Conservation (phyloP, 345 rosid genomes). For the Eucalyptus camaldulensis region DNA sequence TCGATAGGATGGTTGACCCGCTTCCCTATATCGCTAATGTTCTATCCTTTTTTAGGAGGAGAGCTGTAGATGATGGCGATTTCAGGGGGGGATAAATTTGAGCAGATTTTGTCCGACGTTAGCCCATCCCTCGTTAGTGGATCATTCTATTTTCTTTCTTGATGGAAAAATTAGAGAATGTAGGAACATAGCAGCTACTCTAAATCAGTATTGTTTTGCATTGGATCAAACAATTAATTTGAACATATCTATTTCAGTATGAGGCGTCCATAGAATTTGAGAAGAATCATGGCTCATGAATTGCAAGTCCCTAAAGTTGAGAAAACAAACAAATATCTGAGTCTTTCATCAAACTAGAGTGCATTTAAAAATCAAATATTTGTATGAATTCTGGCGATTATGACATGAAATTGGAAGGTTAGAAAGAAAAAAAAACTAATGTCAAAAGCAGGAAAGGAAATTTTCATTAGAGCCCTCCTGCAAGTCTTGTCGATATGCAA, state of each 20-base stretch:
- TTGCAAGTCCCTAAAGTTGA: neutral
- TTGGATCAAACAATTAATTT: neutral
- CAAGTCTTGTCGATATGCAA: rapidly evolving
- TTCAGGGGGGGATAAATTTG: neutral
- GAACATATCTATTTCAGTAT: neutral
- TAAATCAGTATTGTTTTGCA: neutral
- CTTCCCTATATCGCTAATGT: neutral
- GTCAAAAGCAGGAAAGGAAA: neutral
- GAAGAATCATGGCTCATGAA: neutral
- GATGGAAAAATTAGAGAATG: neutral
- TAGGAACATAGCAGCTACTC: neutral
- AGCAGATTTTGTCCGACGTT: neutral
- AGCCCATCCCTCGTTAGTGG: neutral
- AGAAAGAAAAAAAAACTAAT: neutral
- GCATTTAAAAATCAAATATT: neutral
- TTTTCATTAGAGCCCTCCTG: neutral
- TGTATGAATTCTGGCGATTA: neutral
- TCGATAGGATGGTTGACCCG: neutral
- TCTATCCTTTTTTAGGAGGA: neutral
- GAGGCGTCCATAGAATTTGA: neutral
- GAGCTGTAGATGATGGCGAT: neutral
- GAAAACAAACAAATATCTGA: neutral
- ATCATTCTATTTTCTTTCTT: neutral
- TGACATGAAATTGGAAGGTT: neutral
- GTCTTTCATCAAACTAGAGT: neutral